A percentile compares a stretch with the other conserved stretches of the same genome.
phyloP scores from a whole-genome alignment of 768 basidiomycete species.

The Leccinum olivaceopallidum region DNA sequence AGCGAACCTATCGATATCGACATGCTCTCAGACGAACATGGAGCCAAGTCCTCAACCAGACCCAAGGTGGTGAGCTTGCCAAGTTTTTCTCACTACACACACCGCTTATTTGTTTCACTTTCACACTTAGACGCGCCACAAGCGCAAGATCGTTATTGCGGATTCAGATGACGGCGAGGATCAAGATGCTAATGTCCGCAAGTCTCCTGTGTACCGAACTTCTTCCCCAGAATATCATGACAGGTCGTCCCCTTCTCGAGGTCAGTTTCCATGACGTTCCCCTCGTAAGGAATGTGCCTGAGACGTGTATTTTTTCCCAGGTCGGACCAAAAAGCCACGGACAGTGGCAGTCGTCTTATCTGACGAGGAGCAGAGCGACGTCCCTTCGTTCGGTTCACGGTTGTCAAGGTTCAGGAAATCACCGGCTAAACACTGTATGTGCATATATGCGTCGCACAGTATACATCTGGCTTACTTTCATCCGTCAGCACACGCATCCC shows the following conservation, averaged over 20 bases:
- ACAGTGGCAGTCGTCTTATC: slow-evolving; percentile 46
- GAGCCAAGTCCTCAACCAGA: slow-evolving; percentile 41
- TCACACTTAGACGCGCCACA: slow-evolving; percentile 40
- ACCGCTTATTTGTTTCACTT: slow-evolving; percentile 1
- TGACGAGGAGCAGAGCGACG: slow-evolving; percentile 46
- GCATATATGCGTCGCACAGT: neutral
- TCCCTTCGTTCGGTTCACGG: slow-evolving; percentile 54
- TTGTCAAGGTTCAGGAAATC: slow-evolving; percentile 69
- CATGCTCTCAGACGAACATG: slow-evolving; percentile 51
- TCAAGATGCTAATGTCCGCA: slow-evolving; percentile 4
- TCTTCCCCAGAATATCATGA: slow-evolving; percentile 31
- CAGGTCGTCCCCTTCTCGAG: slow-evolving; percentile 30
- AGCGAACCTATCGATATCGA: slow-evolving; percentile 80
- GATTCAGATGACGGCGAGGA: slow-evolving; percentile 71
- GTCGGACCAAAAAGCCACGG: slow-evolving; percentile 61
- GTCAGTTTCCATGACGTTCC: slow-evolving; percentile 9
- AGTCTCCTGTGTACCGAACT: slow-evolving; percentile 21
- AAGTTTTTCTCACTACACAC: neutral
- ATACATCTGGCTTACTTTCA: slow-evolving; percentile 10
- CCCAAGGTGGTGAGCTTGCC: slow-evolving; percentile 34
- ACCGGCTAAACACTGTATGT: slow-evolving; percentile 52
- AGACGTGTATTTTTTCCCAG: slow-evolving; percentile 31
- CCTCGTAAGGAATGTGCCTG: slow-evolving; percentile 4
- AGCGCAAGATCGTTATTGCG: slow-evolving; percentile 67
- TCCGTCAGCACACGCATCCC: slow-evolving; percentile 41